Base-by-base conservation (phyloP, 495 filamentous ascomycete genomes). In the Daldinia childiae region DNA sequence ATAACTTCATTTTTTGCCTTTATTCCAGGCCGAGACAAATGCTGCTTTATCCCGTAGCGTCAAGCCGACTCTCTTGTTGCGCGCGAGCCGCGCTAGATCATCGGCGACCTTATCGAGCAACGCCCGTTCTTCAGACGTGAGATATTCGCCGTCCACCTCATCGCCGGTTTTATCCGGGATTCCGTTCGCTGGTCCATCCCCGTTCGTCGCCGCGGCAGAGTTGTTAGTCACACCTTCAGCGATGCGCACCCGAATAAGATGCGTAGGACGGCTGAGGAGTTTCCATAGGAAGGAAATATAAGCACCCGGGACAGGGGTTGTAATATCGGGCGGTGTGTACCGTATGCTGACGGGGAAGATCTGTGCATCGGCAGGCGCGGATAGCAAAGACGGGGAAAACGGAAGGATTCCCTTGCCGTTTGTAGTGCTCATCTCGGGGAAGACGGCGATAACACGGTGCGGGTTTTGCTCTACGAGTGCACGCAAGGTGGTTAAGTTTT, bases 381-480 rank as follows among this genome's bases (percentile, higher is more conserved):
- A 85, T 1, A 94, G 80, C 1, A 99, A 84, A 43, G 88, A 88
- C 0, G 89, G 91, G 45, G 90, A 90, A 61, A 97, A 87, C 0
- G 93, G 90, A 5, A 99, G 81, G 72, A 98, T 95, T n/a, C 89
- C 95, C 55, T 90, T 88, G 58, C 94, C 93, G 76, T 99, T 99
- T 32, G 94, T 97, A 1, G 95, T 97, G 9, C 91, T 97, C 82
- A 91, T 92, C 78, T 98, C 95, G 3, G 95, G 93, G 80, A 97
- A 97, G 0, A 97, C 86, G 58, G 90, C 93, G 71, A 99, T 86
- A 39, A 90, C 86, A 17, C 92, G 86, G 68, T 86, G 83, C 1
- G 93, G 93, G 78, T 97, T 84, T 59, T 87, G 82, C 39, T 82
- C 76, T 21, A 93, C 68, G 6, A 99, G 84, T 0, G 86, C 81